Evolutionary conservation across 345 rosid species (phyloP), one percentile per base, ranked within the genome.

Genomic region (Salix suchowensis): DNA sequence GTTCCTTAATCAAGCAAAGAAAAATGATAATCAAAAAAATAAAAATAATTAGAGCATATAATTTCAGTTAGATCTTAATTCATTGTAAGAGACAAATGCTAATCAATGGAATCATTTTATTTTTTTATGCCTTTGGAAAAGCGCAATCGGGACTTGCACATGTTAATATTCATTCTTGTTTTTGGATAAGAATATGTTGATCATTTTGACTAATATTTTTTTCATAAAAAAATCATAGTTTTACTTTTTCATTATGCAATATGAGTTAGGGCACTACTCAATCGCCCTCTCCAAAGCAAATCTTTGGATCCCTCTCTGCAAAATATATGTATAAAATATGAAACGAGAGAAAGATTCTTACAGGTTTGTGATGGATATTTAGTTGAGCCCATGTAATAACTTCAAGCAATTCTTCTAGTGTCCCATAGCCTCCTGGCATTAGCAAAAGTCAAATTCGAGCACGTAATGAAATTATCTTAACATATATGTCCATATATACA

Each of bases 341-440:
- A 21, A 71, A 44, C 52, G 10, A 30, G 65, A 68, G 36, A 30
- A 52, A 48, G 34, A 24, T 71, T 73, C 91, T 85, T 88, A 92
- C 97, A 70, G 98, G 98, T 84, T 94, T 94, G 62, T 83, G 86
- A 84, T 94, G 98, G 83, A 94, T 94, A 37, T 97, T 94, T 19
- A 94, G 97, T 86, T 94, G 98, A 72, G 97, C 97, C 98, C 98
- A 91, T 40, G 98, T 92, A 80, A 94, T 94, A 72, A 92, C 97
- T 87, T 94, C 98, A 37, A 94, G 93, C 78, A 94, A 80, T 75
- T 94, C 98, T 79, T 94, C 98, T 0, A 94, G 92, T 37, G 98
- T 94, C 44, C 98, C 98, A 80, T 94, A 94, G 39, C 98, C 98
- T 79, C 98, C 98, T 95, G 76, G 60, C 39, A 66, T 42, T 10